Evolutionary conservation across 805 yeast species (phyloP), one percentile per base, ranked within the genome.

Genomic region (Candida cerambycidarum): DNA sequence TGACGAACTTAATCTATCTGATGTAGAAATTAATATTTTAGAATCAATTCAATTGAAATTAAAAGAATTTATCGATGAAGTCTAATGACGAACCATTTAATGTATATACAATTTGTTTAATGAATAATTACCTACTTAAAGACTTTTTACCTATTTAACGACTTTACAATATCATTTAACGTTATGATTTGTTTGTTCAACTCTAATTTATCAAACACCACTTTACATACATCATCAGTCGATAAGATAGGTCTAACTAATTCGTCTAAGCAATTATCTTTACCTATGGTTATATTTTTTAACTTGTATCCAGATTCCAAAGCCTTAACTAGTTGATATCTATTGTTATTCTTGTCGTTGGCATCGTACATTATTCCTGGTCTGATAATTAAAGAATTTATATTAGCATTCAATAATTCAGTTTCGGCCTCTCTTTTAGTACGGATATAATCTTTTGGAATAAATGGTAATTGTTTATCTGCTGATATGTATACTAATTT

Each of bases 291-390:
- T 4, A 54, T 44, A 15, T 65, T 57, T 47, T 83, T 80, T 12
- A 73, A 65, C 42, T 61, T 58, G 48, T 74, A 69, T 32, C 76
- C 63, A 3, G 71, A 21, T 35, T 71, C 66, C 19, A 85, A 59
- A 2, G 71, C 61, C 16, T 55, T 41, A 10, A 48, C 49, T 4
- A 48, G 12, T 47, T 43, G 18, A 33, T 43, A 39, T 33, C 53
- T 38, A 39, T 44, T 46, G 38, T 44, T 46, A 25, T 38, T 34
- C 10, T 30, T 55, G 28, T 50, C 53, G 16, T 42, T 35, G 14
- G 71, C 78, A 56, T 87, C 95, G 55, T 67, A 85, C 89, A 89
- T 82, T 52, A 89, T 79, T 0, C 95, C 95, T 0, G 97, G 97
- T 46, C 96, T 73, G 62, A 86, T 48, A 12, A 85, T 58, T 1